Conservation (phyloP, 2,329 filamentous ascomycete genomes). For the Chaetomiaceae sp. region DNA sequence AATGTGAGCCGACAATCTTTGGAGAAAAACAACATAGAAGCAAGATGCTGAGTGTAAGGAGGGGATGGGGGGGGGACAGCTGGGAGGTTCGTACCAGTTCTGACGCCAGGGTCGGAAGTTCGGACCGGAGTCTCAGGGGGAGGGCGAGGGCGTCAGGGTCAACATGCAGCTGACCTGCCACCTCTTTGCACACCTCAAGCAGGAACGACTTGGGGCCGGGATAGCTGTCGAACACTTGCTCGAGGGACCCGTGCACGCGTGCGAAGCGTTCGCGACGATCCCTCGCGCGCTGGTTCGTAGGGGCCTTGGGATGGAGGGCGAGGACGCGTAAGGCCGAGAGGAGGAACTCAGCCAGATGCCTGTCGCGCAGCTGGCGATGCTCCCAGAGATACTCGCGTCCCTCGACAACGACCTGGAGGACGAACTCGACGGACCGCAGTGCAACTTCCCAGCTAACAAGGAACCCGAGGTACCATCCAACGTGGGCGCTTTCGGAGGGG, state of each 20-base stretch:
- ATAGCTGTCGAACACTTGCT: slow-evolving; percentile 37
- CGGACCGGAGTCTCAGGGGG: slow-evolving; percentile 31
- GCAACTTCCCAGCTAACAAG: slow-evolving; percentile 39
- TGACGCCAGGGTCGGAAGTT: slow-evolving; percentile 34
- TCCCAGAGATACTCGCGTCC: slow-evolving; percentile 35
- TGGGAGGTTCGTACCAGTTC: slow-evolving; percentile 32
- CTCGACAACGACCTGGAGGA: slow-evolving; percentile 34
- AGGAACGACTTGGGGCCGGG: slow-evolving; percentile 36
- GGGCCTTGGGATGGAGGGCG: slow-evolving; percentile 35
- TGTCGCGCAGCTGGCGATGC: slow-evolving; percentile 30
- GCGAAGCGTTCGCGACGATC: slow-evolving; percentile 36
- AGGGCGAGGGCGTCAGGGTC: slow-evolving; percentile 34
- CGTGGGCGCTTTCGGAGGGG: slow-evolving; percentile 33
- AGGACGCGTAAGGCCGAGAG: slow-evolving; percentile 36
- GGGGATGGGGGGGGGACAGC: no score
- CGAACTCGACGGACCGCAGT: slow-evolving; percentile 35
- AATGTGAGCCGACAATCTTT: not conserved
- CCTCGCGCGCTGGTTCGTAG: slow-evolving; percentile 30
- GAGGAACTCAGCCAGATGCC: slow-evolving; percentile 36
- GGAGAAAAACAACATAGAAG: no score
- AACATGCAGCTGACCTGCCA: slow-evolving; percentile 32
- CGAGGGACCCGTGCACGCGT: slow-evolving; percentile 35
- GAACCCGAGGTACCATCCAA: slow-evolving; percentile 35
- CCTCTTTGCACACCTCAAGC: slow-evolving; percentile 35
- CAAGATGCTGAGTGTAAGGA: no score